These are phyloP conservation scores for Parasitella parasitica DNA, from an alignment of 371 early-diverging fungal genomes.

Conservation along the genomic window DNA sequence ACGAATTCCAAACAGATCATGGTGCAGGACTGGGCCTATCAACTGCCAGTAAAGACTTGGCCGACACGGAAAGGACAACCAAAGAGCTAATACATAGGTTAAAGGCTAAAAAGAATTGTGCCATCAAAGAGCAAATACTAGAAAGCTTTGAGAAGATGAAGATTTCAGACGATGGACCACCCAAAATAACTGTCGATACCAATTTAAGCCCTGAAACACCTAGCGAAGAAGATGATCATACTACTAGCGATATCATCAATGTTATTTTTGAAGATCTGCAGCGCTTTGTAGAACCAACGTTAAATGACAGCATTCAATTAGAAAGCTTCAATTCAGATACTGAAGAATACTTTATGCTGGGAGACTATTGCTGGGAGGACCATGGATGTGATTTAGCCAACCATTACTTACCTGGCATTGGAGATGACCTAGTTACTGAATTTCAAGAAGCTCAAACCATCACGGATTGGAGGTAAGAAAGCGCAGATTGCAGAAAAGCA, in stretches of 20 bases:
- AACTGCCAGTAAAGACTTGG: conserved; percentile 6
- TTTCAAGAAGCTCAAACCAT: conserved; percentile 61
- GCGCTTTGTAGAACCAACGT: conserved; percentile 36
- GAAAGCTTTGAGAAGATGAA: conserved; percentile 36
- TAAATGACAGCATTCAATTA: conserved; percentile 16
- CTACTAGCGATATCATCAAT: not conserved
- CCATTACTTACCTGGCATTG: conserved; percentile 60
- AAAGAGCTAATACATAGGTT: conserved; percentile 33
- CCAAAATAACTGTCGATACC: conserved; percentile 5
- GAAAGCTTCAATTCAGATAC: conserved; percentile 42
- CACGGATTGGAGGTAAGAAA: conserved; percentile 57
- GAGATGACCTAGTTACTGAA: conserved; percentile 61
- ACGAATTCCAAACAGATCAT: conserved; percentile 21
- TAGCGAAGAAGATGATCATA: not conserved
- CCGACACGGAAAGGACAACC: conserved; percentile 12
- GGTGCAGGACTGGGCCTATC: conserved; percentile 36
- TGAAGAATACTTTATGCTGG: conserved; percentile 50
- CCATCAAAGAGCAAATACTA: conserved; percentile 33
- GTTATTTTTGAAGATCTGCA: conserved; percentile 52
- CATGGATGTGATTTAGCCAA: conserved; percentile 63
- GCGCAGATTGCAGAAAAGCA: not conserved
- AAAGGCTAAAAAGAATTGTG: conserved; percentile 32
- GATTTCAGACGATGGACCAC: not conserved
- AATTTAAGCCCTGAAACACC: not conserved
- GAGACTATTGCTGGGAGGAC: conserved; percentile 71